These are phyloP conservation scores for Mycothermus thermophilus DNA, from an alignment of 495 filamentous ascomycete species.

Conservation along the genomic window DNA sequence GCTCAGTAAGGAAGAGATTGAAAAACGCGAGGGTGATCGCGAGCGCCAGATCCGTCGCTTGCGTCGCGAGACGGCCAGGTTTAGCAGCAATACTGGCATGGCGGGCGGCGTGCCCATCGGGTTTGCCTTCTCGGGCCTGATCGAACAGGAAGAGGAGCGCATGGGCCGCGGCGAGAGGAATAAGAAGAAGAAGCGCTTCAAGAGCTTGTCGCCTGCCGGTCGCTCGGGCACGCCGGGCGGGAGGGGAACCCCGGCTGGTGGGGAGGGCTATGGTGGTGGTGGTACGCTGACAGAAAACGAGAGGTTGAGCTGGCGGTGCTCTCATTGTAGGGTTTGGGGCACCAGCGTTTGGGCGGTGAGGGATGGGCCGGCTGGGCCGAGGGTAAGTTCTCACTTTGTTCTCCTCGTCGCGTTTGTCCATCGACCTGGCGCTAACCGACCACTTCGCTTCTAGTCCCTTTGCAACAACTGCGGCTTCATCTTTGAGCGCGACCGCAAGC, in stretches of 20 bases:
- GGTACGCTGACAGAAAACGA: conserved; percentile 68
- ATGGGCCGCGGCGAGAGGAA: conserved; percentile 80
- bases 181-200: conserved; percentile 86
- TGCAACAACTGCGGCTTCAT: conserved; percentile 89
- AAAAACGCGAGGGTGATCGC: conserved; percentile 89
- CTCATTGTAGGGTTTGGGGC: conserved; percentile 81
- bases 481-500: conserved; percentile 71
- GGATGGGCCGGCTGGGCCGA: conserved; percentile 74
- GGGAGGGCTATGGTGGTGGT: conserved; percentile 45
- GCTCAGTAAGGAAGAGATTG: conserved; percentile 89
- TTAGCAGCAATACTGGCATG: conserved; percentile 74
- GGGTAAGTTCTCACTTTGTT: conserved; percentile 42
- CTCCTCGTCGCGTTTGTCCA: no score
- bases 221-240: conserved; percentile 53
- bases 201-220: conserved; percentile 66
- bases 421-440: no score
- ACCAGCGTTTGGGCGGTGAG: conserved; percentile 85
- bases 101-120: conserved; percentile 46
- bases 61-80: conserved; percentile 80
- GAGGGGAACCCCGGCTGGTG: conserved; percentile 62
- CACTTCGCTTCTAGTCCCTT: conserved; percentile 46
- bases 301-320: conserved; percentile 73
- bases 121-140: conserved; percentile 41
- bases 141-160: conserved; percentile 46
- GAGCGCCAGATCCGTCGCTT: conserved; percentile 79